Conservation (phyloP, 2,329 filamentous ascomycete species). For the Talaromyces sp. region DNA sequence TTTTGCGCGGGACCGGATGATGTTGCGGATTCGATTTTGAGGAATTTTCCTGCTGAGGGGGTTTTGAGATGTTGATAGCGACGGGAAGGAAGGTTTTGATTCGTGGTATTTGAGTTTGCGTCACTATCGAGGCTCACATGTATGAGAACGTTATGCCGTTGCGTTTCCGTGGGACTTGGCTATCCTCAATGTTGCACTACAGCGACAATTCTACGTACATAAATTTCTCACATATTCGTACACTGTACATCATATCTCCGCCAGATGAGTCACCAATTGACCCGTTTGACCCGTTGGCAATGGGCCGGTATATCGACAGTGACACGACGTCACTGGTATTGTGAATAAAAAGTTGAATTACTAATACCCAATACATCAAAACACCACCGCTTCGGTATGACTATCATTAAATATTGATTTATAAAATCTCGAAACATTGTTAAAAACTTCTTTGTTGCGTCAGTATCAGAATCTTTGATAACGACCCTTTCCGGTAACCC, state of each 20-base stretch:
- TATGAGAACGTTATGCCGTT: background rate
- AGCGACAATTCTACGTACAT: background rate
- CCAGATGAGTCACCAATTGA: background rate
- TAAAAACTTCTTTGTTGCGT: background rate
- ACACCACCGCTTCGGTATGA: background rate
- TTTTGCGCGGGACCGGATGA: constrained; percentile 5
- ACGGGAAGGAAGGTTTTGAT: too few relatives aligned
- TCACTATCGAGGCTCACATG: background rate
- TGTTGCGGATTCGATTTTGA: constrained; percentile 3
- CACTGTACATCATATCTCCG: background rate
- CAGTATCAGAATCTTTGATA: background rate
- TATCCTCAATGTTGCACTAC: background rate
- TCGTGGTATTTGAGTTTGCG: background rate
- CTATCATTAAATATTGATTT: background rate
- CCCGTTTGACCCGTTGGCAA: too few relatives aligned
- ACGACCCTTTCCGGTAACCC: background rate
- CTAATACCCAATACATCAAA: background rate
- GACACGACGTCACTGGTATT: too few relatives aligned
- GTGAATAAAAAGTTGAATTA: background rate
- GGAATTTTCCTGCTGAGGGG: background rate
- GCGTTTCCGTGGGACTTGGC: too few relatives aligned
- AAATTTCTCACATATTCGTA: background rate
- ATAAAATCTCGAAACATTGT: background rate
- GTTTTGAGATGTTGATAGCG: background rate
- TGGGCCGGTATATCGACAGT: background rate